A percentile compares a stretch with the other conserved stretches of the same genome.
phyloP scores from a whole-genome alignment of 2,329 filamentous ascomycete genomes.

The Neonectria punicea region DNA sequence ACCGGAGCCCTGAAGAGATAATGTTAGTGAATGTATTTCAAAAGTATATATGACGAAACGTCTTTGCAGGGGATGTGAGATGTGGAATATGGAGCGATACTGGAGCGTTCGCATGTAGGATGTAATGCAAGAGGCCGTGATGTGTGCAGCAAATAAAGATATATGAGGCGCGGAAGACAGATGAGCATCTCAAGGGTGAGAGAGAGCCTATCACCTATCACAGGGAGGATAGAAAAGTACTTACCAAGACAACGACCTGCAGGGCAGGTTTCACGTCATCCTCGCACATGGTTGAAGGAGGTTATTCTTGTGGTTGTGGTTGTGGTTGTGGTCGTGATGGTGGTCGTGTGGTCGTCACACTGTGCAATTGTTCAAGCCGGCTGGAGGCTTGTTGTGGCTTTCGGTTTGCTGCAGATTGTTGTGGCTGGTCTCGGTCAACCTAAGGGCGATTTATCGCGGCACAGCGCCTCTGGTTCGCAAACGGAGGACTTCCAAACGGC shows the following conservation, averaged over 20 bases:
- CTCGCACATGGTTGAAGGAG: constrained; percentile 35
- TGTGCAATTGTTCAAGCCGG: constrained; percentile 1
- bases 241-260: constrained; percentile 80
- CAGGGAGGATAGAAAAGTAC: constrained; percentile 47
- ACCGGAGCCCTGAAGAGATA: constrained; percentile 75
- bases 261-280: constrained; percentile 60
- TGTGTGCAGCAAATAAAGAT: background rate
- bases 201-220: background rate
- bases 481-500: background rate
- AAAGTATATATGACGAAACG: background rate
- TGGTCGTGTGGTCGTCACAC: constrained; percentile 11
- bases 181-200: background rate
- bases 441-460: background rate
- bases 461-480: background rate
- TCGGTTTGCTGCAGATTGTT: constrained; percentile 7
- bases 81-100: background rate
- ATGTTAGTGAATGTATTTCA: constrained; percentile 22
- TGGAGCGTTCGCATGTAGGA: background rate
- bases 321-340: constrained; percentile 2
- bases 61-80: background rate
- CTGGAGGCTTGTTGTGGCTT: constrained; percentile 2
- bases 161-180: background rate
- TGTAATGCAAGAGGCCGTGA: background rate
- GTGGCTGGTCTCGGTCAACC: background rate
- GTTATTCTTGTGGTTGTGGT: background rate